Evolutionary conservation across 768 basidiomycete species (phyloP), one percentile per base, ranked within the genome.

Genomic region (Kwoniella dejecticola): DNA sequence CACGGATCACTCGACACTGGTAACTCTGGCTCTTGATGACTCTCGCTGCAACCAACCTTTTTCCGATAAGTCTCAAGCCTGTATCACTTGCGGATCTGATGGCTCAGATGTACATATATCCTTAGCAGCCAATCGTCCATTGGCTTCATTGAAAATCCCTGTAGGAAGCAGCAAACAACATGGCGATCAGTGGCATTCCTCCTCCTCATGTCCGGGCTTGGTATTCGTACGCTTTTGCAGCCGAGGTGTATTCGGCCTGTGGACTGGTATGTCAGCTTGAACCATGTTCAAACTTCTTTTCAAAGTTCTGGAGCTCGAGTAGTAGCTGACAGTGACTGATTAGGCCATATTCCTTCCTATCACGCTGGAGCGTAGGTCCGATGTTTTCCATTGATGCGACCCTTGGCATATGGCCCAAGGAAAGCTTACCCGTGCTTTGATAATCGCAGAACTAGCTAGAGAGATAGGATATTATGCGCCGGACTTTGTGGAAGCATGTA

Each of bases 381-480:
- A 75, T 88, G 89, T 4, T 19, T 6, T 90, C 91, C 71, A 88
- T 88, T 17, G 85, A 89, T 48, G 89, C 89, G 15, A 89, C 87
- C 23, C 91, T 91, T 1, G 89, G 90, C 2, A 88, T 91, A 13
- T n/a, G n/a, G n/a, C n/a, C n/a, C n/a, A n/a, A n/a, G n/a, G n/a
- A n/a, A n/a, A n/a, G n/a, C n/a, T n/a, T n/a, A n/a, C n/a, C n/a
- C n/a, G n/a, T 24, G 8, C 23, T 31, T 38, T 67, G 89, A 87
- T 74, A 80, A 90, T n/a, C 7, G 89, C 89, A 76, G 92, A 94
- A 77, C 91, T 93, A 66, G 92, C 92, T 1, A 80, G 91, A 62
- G 91, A 93, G 79, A 90, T 93, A 75, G 92, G 92, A 0, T 89
- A 83, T 69, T 76, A 90, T 1, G 80, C 87, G 17, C 90, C 90